phyloP scores from a whole-genome alignment of 208 protist species.

The Leishmania tropica region DNA sequence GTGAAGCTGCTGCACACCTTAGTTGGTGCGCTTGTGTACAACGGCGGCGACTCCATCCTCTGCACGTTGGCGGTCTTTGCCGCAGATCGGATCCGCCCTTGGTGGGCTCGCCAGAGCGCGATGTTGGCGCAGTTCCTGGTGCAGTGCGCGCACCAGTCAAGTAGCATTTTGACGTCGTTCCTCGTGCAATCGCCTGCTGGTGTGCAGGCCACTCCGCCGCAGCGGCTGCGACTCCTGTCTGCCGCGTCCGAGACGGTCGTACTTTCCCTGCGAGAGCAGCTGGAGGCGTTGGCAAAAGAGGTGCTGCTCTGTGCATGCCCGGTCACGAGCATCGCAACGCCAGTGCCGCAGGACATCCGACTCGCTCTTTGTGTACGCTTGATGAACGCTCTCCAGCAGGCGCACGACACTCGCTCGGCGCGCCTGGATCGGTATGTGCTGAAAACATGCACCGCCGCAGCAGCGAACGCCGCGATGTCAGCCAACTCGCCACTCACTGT shows the following conservation, averaged over 20 bases:
- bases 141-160: conserved; percentile 12
- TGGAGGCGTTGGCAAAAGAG: conserved; percentile 11
- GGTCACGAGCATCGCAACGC: background rate
- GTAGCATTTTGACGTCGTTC: background rate
- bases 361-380: conserved; percentile 7
- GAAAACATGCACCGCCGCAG: conserved; percentile 3
- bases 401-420: conserved; percentile 5
- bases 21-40: conserved; percentile 5
- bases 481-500: conserved; percentile 4
- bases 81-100: conserved; percentile 10
- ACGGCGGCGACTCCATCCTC: conserved; percentile 19
- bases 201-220: background rate
- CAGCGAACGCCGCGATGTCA: conserved; percentile 1
- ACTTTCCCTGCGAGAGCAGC: background rate
- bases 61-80: background rate
- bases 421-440: conserved; percentile 22
- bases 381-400: conserved; percentile 11
- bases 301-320: conserved; percentile 3
- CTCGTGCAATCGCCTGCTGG: background rate
- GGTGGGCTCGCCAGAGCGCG: conserved; percentile 24
- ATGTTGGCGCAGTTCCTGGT: conserved; percentile 23
- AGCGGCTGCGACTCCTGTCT: background rate
- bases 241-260: background rate
- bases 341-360: background rate
- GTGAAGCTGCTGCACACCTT: conserved; percentile 30